A percentile compares a stretch with the other conserved stretches of the same genome.
Conservation (phyloP, 805 yeast species). For the Naumovozyma baii region DNA sequence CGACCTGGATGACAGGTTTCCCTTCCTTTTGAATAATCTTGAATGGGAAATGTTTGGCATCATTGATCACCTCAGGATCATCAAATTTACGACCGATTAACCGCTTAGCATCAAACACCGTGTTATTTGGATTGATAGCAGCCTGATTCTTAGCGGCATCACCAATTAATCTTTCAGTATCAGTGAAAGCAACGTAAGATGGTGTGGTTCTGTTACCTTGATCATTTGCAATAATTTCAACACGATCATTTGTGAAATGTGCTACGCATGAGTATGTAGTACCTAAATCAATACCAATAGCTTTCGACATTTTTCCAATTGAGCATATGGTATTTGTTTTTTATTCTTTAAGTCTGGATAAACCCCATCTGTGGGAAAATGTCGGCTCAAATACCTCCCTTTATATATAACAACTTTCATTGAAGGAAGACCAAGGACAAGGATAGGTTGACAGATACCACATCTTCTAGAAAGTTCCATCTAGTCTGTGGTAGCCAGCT, state of each 20-base stretch:
- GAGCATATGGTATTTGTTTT: background rate
- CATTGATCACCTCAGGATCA: constrained; percentile 69
- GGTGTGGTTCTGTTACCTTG: constrained; percentile 98
- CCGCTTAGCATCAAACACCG: constrained; percentile 85
- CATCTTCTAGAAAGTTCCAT: background rate
- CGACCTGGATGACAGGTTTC: constrained; percentile 73
- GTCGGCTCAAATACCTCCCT: background rate
- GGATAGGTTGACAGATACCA: no score
- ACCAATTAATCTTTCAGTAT: constrained; percentile 83
- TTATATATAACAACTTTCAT: no score
- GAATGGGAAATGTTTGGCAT: constrained; percentile 80
- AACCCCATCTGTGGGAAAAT: no score
- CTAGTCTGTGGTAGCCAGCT: background rate
- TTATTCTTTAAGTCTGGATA: background rate
- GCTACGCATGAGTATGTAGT: constrained; percentile 93
- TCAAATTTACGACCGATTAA: constrained; percentile 77
- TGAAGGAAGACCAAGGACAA: no score
- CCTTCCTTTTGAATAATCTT: constrained; percentile 59
- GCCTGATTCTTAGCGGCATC: constrained; percentile 97
- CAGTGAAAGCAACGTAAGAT: constrained; percentile 87
- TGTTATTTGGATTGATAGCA: constrained; percentile 81
- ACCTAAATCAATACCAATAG: constrained; percentile 69
- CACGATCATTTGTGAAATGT: constrained; percentile 81
- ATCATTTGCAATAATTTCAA: constrained; percentile 91
- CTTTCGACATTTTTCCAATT: constrained; percentile 34